phyloP scores from a whole-genome alignment of 1,284 basidiomycete genomes.

The Gomphus bonarii region DNA sequence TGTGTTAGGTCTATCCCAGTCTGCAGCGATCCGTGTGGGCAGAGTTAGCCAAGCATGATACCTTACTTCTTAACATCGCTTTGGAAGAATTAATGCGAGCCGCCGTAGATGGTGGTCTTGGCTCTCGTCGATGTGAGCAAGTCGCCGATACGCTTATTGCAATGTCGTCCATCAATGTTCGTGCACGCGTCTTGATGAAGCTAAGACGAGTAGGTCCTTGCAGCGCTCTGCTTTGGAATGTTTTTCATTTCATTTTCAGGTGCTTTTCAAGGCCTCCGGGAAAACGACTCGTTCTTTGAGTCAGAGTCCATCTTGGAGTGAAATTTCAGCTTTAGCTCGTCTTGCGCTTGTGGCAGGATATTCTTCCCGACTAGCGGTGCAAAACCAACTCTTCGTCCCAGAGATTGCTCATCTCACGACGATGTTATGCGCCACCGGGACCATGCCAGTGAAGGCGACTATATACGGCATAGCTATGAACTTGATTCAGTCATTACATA shows the following conservation, averaged over 20 bases:
- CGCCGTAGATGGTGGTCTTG: conserved; percentile 73
- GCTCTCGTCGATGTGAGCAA: conserved; percentile 63
- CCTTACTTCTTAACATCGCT: conserved; percentile 55
- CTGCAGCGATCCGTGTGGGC: conserved; percentile 70
- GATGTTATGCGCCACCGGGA: conserved; percentile 65
- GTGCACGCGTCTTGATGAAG: conserved; percentile 68
- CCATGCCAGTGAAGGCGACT: conserved; percentile 64
- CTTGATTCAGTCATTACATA: conserved; percentile 65
- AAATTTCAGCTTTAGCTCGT: conserved; percentile 72
- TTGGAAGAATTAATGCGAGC: conserved; percentile 71
- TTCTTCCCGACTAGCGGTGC: conserved; percentile 48
- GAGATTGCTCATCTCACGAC: conserved; percentile 74
- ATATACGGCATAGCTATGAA: conserved; percentile 77
- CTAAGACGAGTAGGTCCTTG: conserved; percentile 54
- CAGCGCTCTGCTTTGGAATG: background rate
- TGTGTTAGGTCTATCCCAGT: conserved; percentile 48
- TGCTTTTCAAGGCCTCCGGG: conserved; percentile 61
- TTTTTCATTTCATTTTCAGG: conserved; percentile 27
- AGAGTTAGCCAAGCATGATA: conserved; percentile 61
- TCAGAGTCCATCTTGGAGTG: conserved; percentile 73
- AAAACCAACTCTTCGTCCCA: conserved; percentile 72
- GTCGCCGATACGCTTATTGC: conserved; percentile 67
- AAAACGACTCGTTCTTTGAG: conserved; percentile 47
- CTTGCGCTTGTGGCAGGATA: conserved; percentile 65
- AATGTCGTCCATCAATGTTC: conserved; percentile 65